Evolutionary conservation across 306 rosid genomes (phyloP), one percentile per base, ranked within the genome.

Genomic region (Casuarina cunninghamiana): DNA sequence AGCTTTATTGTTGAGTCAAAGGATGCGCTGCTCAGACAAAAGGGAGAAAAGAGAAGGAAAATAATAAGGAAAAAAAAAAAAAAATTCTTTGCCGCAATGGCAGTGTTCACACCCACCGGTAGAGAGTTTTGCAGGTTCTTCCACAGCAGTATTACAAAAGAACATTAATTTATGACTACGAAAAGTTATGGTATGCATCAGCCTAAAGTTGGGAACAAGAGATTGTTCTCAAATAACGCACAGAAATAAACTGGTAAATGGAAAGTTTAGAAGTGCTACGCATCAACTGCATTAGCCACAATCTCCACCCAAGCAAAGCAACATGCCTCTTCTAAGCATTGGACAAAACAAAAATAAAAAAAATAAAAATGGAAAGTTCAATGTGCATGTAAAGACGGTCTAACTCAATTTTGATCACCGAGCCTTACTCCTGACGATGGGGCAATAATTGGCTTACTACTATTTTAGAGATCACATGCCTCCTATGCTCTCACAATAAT

Each of bases 1-100:
- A 91, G 75, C 89, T 93, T 93, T 61, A 93, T 90, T 16, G 96
- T 91, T 16, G 98, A 87, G 86, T 93, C 98, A 78, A 90, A 90
- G 81, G 98, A 93, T 26, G 98, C 98, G 82, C 98, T 93, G 89
- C 78, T 10, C 51, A 9, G 13, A 46, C 51, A 46, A 46, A 46
- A 46, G 51, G 74, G 58, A 74, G 72, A 68, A 77, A 67, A 73
- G 66, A 48, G 2, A 55, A 48, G 55, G 50, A 63, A 63, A 41
- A 5, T 10, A 7, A 69, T 58, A 41, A 62, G 43, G 5, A 13
- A 46, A 6, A 46, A 68, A 26, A 21, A 21, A 26, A 26, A 26
- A 58, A 8, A 19, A 58, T 35, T 58, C 11, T 32, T 58, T 58
- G 15, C 41, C 16, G 5, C 65, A 5, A 0, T 0, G 12, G 65